Conservation (phyloP, 768 basidiomycete genomes). For the Multifurca ochricompacta region DNA sequence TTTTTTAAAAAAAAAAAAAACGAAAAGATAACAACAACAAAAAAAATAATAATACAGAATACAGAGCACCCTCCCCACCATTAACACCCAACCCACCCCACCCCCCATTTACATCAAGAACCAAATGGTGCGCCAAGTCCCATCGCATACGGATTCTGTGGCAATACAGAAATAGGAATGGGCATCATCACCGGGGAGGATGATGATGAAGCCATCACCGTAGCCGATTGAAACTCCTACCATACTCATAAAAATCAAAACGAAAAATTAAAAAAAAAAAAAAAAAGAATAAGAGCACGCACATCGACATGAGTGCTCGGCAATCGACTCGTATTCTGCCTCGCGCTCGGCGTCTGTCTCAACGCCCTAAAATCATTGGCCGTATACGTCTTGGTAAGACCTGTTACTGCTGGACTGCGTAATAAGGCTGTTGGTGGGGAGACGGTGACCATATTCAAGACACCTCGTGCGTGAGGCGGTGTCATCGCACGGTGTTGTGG, state of each 20-base stretch:
- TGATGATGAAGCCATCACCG: background rate
- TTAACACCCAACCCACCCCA: too few species aligned
- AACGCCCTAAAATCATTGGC: conserved; percentile 79
- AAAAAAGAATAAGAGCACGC: conserved; percentile 25
- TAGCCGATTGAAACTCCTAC: conserved; percentile 14
- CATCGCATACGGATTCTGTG: conserved; percentile 13
- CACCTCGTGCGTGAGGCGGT: conserved; percentile 34
- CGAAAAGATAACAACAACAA: too few species aligned
- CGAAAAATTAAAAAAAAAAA: too few species aligned
- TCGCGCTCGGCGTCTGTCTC: conserved; percentile 55
- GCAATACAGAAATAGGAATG: conserved; percentile 1
- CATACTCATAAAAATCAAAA: too few species aligned
- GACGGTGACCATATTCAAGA: conserved; percentile 54
- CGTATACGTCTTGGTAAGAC: conserved; percentile 73
- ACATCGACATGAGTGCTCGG: conserved; percentile 81
- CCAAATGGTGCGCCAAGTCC: conserved; percentile 13
- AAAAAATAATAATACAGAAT: too few species aligned
- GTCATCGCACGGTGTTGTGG: conserved; percentile 29
- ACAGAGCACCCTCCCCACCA: too few species aligned
- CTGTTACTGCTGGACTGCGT: conserved; percentile 64
- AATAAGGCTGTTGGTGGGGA: conserved; percentile 66
- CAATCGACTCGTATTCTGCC: conserved; percentile 78
- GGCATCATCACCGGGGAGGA: conserved; percentile 10
- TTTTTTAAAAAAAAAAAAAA: too few species aligned
- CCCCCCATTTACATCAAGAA: background rate